These are phyloP conservation scores for Chernovozyma aurita DNA, from an alignment of 1,139 yeast species.

Conservation along the genomic window DNA sequence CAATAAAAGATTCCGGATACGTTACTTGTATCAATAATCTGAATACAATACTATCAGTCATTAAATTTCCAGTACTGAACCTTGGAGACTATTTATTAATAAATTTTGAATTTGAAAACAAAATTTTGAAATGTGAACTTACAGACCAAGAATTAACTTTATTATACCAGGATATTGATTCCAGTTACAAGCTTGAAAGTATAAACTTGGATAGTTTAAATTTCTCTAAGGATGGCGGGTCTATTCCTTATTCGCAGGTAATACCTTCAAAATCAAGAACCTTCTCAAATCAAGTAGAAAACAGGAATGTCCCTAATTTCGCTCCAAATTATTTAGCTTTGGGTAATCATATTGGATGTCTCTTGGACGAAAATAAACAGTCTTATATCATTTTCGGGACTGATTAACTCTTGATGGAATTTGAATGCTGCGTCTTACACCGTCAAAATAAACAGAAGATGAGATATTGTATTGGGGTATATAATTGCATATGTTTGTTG, in stretches of 20 bases:
- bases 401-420: not conserved
- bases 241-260: not conserved
- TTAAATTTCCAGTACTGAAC: not conserved
- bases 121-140: not conserved
- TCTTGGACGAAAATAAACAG: slow-evolving; percentile 35
- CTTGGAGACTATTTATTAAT: not conserved
- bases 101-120: not conserved
- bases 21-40: not conserved
- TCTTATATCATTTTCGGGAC: slow-evolving; percentile 31
- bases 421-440: too few species aligned
- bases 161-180: not conserved
- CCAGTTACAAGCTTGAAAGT: not conserved
- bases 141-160: not conserved
- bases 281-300: not conserved
- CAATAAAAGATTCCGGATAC: slow-evolving; percentile 1
- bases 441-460: too few species aligned
- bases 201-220: not conserved
- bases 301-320: slow-evolving; percentile 3
- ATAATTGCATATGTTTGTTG: too few species aligned
- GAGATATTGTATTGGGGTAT: too few species aligned
- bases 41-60: slow-evolving; percentile 1
- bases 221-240: not conserved
- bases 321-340: slow-evolving; percentile 4
- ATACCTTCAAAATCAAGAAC: not conserved
- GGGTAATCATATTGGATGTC: slow-evolving; percentile 24